Conservation (phyloP, 2,329 filamentous ascomycete genomes). For the Diaporthe ilicicola region DNA sequence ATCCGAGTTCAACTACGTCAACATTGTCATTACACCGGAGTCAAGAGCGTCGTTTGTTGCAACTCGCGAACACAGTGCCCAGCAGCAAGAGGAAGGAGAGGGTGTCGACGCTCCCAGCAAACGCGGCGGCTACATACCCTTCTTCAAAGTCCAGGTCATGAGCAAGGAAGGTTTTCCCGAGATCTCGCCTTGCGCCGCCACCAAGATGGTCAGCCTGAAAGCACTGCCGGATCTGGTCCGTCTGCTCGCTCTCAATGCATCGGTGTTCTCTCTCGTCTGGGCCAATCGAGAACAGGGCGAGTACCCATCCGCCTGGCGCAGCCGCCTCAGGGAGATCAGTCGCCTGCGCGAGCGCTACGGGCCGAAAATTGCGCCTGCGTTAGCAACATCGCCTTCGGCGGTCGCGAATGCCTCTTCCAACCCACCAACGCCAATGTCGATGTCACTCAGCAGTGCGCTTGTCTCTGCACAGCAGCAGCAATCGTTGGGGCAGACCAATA, state of each 20-base stretch:
- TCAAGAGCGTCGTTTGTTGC: conserved; percentile 80
- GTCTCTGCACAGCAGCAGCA: conserved; percentile 37
- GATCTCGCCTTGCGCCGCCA: conserved; percentile 87
- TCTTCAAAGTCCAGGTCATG: conserved; percentile 90
- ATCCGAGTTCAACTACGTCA: conserved; percentile 95
- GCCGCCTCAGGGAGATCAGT: conserved; percentile 84
- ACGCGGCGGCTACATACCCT: conserved; percentile 52
- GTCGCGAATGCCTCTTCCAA: conserved; percentile 32
- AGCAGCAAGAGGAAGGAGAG: conserved; percentile 31
- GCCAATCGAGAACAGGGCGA: conserved; percentile 78
- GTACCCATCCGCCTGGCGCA: conserved; percentile 89
- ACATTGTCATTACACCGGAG: conserved; percentile 93
- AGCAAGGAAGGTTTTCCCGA: conserved; percentile 89
- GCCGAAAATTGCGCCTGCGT: conserved; percentile 50
- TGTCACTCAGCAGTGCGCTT: conserved; percentile 31
- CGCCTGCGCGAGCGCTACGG: conserved; percentile 76
- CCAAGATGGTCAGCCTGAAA: conserved; percentile 86
- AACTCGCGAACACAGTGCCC: conserved; percentile 56
- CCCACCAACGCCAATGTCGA: conserved; percentile 25
- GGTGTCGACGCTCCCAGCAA: neutral
- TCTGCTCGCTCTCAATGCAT: conserved; percentile 89
- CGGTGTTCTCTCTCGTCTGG: conserved; percentile 94
- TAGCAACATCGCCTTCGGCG: conserved; percentile 43
- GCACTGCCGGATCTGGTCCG: conserved; percentile 87
- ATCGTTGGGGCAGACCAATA: conserved; percentile 32